phyloP scores from a whole-genome alignment of 2,329 filamentous ascomycete species.

The Fusarium sp. region DNA sequence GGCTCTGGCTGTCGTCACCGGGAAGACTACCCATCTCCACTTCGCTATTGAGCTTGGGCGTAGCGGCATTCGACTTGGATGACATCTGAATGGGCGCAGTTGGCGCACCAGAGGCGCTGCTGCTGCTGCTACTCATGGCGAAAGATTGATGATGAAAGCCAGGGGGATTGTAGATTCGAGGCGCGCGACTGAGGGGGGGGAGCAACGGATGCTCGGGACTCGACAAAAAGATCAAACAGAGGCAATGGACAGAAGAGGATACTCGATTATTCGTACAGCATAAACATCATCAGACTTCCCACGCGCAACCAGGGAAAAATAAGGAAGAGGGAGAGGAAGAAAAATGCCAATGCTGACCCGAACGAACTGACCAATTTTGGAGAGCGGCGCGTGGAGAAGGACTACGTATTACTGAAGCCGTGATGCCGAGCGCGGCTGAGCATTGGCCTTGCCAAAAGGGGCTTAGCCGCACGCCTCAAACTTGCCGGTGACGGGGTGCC shows the following conservation, averaged over 20 bases:
- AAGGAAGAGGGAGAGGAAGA: background rate
- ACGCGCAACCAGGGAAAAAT: slow-evolving; percentile 15
- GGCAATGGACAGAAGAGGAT: slow-evolving; percentile 5
- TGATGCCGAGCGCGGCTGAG: slow-evolving; percentile 45
- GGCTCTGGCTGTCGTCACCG: slow-evolving; percentile 47
- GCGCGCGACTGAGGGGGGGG: background rate
- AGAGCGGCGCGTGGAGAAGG: slow-evolving; percentile 41
- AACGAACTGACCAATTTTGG: slow-evolving; percentile 38
- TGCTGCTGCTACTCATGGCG: slow-evolving; percentile 56
- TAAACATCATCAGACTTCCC: slow-evolving; percentile 32
- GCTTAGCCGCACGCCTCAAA: slow-evolving; percentile 23
- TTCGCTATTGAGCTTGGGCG: slow-evolving; percentile 67
- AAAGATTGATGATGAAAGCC: slow-evolving; percentile 12
- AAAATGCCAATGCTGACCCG: slow-evolving; percentile 29
- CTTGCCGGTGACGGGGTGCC: slow-evolving; percentile 16
- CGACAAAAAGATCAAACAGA: background rate
- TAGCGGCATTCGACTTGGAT: slow-evolving; percentile 63
- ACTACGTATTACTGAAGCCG: slow-evolving; percentile 43
- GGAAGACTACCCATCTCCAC: slow-evolving; percentile 65
- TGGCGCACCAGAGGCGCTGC: slow-evolving; percentile 49
- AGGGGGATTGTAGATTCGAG: slow-evolving; percentile 11
- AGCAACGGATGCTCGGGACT: background rate
- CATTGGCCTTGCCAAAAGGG: slow-evolving; percentile 30
- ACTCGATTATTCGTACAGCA: slow-evolving; percentile 30
- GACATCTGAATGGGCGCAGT: slow-evolving; percentile 64